Percentiles rank a stretch among this genome's conserved stretches.
Conservation (phyloP, 768 basidiomycete genomes). For the Leccinum boreale region DNA sequence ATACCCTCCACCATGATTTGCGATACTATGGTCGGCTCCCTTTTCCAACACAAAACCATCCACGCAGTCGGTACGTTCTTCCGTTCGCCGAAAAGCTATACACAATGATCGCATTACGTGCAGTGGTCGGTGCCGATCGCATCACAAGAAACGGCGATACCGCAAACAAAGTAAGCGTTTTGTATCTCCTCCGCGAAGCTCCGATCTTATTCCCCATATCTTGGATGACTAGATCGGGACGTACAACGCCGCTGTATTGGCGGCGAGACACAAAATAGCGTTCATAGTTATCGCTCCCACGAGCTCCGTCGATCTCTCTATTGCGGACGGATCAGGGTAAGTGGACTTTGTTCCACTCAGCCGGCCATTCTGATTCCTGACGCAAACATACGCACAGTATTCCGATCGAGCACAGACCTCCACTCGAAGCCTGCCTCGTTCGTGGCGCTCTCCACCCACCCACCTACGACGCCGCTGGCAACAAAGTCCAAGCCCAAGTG, state of each 20-base stretch:
- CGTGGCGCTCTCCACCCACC: slow-evolving; percentile 74
- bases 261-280: slow-evolving; percentile 81
- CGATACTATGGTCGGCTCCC: slow-evolving; percentile 95
- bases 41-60: slow-evolving; percentile 84
- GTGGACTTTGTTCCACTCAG: not conserved
- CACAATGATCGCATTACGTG: not conserved
- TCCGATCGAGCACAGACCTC: slow-evolving; percentile 89
- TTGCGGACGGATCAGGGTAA: slow-evolving; percentile 63
- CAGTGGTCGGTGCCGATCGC: slow-evolving; percentile 84
- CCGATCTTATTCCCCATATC: not conserved
- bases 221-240: slow-evolving; percentile 64
- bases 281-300: slow-evolving; percentile 94
- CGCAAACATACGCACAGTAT: slow-evolving; percentile 43
- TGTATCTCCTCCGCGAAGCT: not conserved
- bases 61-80: slow-evolving; percentile 65
- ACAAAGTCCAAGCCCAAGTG: slow-evolving; percentile 68
- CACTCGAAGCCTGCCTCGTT: slow-evolving; percentile 84
- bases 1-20: slow-evolving; percentile 93
- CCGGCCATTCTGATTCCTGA: not conserved
- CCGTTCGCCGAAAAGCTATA: not conserved
- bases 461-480: slow-evolving; percentile 35
- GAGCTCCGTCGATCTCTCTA: slow-evolving; percentile 85
- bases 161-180: slow-evolving; percentile 74
- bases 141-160: slow-evolving; percentile 94
- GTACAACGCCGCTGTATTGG: slow-evolving; percentile 93